These are phyloP conservation scores for Calonectria henricotiae DNA, from an alignment of 2,329 filamentous ascomycete species.

Conservation along the genomic window DNA sequence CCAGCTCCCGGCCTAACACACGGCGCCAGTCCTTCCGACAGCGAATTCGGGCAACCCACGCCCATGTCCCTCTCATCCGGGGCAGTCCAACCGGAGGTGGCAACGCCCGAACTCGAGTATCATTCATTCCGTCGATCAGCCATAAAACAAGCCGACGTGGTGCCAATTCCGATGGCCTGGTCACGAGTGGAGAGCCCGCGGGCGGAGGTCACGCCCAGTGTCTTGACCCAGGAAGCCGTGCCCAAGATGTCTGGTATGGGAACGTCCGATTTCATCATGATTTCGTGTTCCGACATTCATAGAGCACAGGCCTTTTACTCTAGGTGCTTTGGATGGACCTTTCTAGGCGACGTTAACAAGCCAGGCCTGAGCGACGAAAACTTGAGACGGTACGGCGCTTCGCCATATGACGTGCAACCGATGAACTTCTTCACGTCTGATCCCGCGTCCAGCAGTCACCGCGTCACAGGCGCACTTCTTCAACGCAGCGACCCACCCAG, in stretches of 20 bases:
- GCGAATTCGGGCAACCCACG: slow-evolving; percentile 16
- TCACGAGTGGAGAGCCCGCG: slow-evolving; percentile 4
- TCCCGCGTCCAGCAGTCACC: not conserved
- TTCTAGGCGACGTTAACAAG: slow-evolving; percentile 47
- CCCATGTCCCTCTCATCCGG: slow-evolving; percentile 20
- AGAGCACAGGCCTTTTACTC: slow-evolving; percentile 49
- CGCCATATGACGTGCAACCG: slow-evolving; percentile 45
- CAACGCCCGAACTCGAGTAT: not conserved
- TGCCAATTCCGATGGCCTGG: slow-evolving; percentile 17
- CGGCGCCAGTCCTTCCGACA: slow-evolving; percentile 11
- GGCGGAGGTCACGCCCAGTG: not conserved
- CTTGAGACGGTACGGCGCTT: slow-evolving; percentile 46
- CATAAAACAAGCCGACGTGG: slow-evolving; percentile 16
- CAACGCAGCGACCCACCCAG: slow-evolving; percentile 24
- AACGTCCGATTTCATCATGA: slow-evolving; percentile 47
- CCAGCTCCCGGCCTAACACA: slow-evolving; percentile 20
- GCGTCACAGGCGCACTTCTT: slow-evolving; percentile 44
- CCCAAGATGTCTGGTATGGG: slow-evolving; percentile 4
- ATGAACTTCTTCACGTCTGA: slow-evolving; percentile 49
- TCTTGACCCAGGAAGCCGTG: slow-evolving; percentile 4
- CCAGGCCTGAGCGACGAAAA: slow-evolving; percentile 33
- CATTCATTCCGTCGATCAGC: slow-evolving; percentile 18
- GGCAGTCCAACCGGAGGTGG: not conserved
- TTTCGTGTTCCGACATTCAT: slow-evolving; percentile 47
- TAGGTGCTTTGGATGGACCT: slow-evolving; percentile 49